These are phyloP conservation scores for Magnaporthiopsis incrustans DNA, from an alignment of 2,329 filamentous ascomycete species.

Conservation along the genomic window DNA sequence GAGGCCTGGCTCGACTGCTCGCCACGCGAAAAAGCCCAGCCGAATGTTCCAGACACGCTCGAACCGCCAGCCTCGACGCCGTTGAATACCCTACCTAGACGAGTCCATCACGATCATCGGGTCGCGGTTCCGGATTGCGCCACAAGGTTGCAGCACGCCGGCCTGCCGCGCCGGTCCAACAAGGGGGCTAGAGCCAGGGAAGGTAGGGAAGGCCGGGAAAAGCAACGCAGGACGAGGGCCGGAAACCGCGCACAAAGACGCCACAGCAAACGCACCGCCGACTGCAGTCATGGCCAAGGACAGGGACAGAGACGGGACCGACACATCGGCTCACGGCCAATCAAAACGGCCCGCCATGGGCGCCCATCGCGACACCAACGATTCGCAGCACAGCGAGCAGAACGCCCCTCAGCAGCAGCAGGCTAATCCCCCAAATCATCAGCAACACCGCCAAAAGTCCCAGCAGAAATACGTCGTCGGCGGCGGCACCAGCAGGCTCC, in stretches of 20 bases:
- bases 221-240: no score
- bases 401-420: not conserved
- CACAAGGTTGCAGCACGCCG: not conserved
- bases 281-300: conserved; percentile 6
- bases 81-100: not conserved
- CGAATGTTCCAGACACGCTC: not conserved
- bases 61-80: not conserved
- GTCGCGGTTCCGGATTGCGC: not conserved
- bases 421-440: conserved; percentile 10
- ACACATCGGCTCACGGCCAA: conserved; percentile 40
- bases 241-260: not conserved
- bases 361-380: conserved; percentile 24
- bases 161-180: not conserved
- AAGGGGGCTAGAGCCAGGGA: not conserved
- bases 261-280: not conserved
- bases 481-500: conserved; percentile 32
- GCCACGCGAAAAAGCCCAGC: not conserved
- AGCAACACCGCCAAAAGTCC: conserved; percentile 23
- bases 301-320: conserved; percentile 37
- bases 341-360: conserved; percentile 41
- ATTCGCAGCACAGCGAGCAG: conserved; percentile 27
- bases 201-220: not conserved
- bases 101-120: no score
- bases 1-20: not conserved
- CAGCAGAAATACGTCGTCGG: conserved; percentile 36